phyloP scores from a whole-genome alignment of 2,329 filamentous ascomycete genomes.

The Mycosphaerella arachidis region DNA sequence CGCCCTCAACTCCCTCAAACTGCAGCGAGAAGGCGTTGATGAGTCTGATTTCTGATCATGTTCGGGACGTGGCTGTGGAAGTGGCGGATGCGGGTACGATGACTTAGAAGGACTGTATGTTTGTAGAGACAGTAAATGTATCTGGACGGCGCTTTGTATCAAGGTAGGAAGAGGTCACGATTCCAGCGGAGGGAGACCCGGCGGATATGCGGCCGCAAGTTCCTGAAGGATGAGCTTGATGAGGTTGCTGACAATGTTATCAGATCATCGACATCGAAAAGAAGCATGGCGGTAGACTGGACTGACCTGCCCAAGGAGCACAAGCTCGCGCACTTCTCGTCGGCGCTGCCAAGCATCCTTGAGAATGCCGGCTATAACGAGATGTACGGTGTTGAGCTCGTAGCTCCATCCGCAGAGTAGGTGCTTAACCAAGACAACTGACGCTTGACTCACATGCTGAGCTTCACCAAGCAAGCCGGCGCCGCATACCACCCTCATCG shows the following conservation, averaged over 20 bases:
- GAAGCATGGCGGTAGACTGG: conserved; percentile 19
- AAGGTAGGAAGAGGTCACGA: too few relatives aligned
- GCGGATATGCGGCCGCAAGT: too few relatives aligned
- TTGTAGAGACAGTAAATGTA: neutral
- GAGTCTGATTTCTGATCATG: neutral
- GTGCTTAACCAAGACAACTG: neutral
- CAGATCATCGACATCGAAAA: neutral
- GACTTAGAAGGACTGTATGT: neutral
- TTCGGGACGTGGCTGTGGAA: neutral
- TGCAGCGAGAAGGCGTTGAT: neutral
- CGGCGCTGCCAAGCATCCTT: conserved; percentile 55
- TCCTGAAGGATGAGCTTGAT: neutral
- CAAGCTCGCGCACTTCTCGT: conserved; percentile 45
- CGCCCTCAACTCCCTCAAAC: neutral
- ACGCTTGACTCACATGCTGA: conserved; percentile 7
- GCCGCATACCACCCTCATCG: conserved; percentile 72
- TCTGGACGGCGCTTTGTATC: too few relatives aligned
- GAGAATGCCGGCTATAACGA: conserved; percentile 60
- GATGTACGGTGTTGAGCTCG: conserved; percentile 79
- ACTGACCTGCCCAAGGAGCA: conserved; percentile 22
- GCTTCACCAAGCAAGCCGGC: conserved; percentile 21
- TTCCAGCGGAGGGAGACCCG: neutral
- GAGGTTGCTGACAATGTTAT: neutral
- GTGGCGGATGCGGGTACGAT: neutral
- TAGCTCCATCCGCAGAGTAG: conserved; percentile 20